These are phyloP conservation scores for Polymyxa betae DNA, from an alignment of 208 protist genomes.

Conservation along the genomic window DNA sequence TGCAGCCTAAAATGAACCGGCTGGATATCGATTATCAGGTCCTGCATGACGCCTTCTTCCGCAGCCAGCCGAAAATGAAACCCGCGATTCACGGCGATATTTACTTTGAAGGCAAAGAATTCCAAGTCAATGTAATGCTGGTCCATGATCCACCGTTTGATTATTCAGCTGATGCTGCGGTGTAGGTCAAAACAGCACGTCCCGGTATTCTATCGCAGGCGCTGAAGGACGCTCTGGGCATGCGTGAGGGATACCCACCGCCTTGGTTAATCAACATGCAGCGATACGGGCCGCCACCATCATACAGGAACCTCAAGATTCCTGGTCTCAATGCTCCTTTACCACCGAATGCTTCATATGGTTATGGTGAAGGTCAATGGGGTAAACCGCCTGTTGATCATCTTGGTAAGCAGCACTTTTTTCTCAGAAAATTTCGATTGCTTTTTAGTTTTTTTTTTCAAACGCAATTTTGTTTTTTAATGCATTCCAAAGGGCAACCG, in stretches of 20 bases:
- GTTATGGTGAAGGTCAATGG: conserved; percentile 91
- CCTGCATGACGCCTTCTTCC: conserved; percentile 95
- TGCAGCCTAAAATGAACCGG: conserved; percentile 82
- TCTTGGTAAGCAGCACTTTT: conserved; percentile 62
- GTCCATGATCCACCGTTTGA: too few relatives aligned
- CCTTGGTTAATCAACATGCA: conserved; percentile 99
- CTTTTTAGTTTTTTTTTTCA: conserved; percentile 24
- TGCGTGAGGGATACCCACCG: conserved; percentile 84
- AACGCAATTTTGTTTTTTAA: conserved; percentile 8
- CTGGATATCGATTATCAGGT: conserved; percentile 90
- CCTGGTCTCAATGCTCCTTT: conserved; percentile 97
- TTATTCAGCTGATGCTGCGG: too few relatives aligned
- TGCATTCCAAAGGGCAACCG: conserved; percentile 66
- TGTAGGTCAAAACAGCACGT: conserved; percentile 71
- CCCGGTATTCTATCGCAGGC: conserved; percentile 87
- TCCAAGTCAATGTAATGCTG: conserved; percentile 78
- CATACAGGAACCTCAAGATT: conserved; percentile 95
- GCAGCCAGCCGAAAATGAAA: conserved; percentile 91
- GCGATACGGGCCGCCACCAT: conserved; percentile 92
- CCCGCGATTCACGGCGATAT: conserved; percentile 89
- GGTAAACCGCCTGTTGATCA: conserved; percentile 91
- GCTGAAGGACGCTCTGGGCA: conserved; percentile 91
- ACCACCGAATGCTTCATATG: conserved; percentile 90
- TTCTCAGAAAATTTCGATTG: neutral
- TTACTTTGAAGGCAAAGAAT: conserved; percentile 88